These are phyloP conservation scores for Martiniozyma asiatica DNA, from an alignment of 1,139 yeast species.

Conservation along the genomic window DNA sequence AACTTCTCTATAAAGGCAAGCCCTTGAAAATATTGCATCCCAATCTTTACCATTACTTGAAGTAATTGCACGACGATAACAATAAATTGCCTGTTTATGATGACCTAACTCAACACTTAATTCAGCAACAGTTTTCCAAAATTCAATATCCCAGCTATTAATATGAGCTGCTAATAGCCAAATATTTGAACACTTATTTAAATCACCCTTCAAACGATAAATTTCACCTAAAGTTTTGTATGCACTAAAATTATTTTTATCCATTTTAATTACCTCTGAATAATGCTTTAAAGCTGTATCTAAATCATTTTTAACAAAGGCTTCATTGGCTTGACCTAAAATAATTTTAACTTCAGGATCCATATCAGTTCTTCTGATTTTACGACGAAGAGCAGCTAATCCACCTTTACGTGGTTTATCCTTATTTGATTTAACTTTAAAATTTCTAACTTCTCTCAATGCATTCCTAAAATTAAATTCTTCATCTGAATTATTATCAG, in stretches of 20 bases:
- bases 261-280: conserved; percentile 64
- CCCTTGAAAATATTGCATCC: conserved; percentile 45
- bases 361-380: conserved; percentile 33
- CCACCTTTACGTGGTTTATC: conserved; percentile 20
- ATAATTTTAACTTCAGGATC: conserved; percentile 62
- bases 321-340: conserved; percentile 66
- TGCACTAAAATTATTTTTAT: conserved; percentile 70
- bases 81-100: conserved; percentile 68
- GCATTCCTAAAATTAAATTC: conserved; percentile 46
- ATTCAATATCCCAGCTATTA: conserved; percentile 62
- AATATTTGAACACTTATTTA: conserved; percentile 63
- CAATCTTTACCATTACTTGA: conserved; percentile 42
- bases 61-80: conserved; percentile 64
- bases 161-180: conserved; percentile 81
- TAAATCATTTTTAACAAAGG: conserved; percentile 56
- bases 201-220: conserved; percentile 53
- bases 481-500: conserved; percentile 28
- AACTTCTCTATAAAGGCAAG: conserved; percentile 52
- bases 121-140: conserved; percentile 80
- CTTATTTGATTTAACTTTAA: conserved; percentile 34
- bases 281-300: conserved; percentile 56
- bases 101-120: conserved; percentile 62
- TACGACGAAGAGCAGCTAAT: conserved; percentile 23
- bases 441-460: conserved; percentile 50
- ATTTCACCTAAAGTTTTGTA: conserved; percentile 81